Evolutionary conservation across 2,329 filamentous ascomycete genomes (phyloP).

Genomic region (Chaetothyriales sp.): DNA sequence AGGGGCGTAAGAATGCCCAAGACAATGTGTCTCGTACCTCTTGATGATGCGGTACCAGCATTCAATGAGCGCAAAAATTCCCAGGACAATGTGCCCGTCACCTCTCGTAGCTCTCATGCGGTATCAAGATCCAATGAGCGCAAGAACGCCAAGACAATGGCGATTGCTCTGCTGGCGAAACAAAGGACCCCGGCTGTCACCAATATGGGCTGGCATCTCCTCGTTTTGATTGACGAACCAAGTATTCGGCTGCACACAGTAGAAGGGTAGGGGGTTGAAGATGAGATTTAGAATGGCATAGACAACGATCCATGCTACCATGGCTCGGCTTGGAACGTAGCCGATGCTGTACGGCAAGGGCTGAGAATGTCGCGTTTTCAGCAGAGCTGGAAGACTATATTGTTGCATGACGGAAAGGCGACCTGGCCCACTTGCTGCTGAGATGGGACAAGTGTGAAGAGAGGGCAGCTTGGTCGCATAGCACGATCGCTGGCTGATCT

Average conservation of each 20-base stretch:
- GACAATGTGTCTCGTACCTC: conserved; percentile 23
- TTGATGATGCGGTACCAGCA: conserved; percentile 25
- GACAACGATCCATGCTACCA: conserved; percentile 20
- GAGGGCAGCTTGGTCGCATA: conserved; percentile 16
- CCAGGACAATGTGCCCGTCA: conserved; percentile 24
- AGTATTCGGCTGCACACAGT: conserved; percentile 17
- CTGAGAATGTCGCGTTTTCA: conserved; percentile 6
- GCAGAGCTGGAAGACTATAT: conserved; percentile 4
- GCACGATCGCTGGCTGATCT: conserved; percentile 16
- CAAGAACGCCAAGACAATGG: conserved; percentile 18
- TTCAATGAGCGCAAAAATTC: conserved; percentile 21
- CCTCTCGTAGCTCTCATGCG: conserved; percentile 29
- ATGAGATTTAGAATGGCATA: conserved; percentile 22
- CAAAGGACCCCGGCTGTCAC: conserved; percentile 11
- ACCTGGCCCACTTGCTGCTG: background rate
- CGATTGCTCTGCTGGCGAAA: conserved; percentile 11
- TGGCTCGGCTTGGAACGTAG: conserved; percentile 18
- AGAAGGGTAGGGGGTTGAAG: conserved; percentile 18
- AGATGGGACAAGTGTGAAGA: background rate
- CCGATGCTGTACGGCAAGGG: conserved; percentile 10
- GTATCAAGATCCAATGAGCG: conserved; percentile 24
- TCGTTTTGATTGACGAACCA: conserved; percentile 5
- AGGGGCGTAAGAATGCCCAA: conserved; percentile 21
- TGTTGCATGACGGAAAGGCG: conserved; percentile 1
- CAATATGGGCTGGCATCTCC: conserved; percentile 7